phyloP scores from a whole-genome alignment of 106 monocot genomes.

The Chionographis japonica region DNA sequence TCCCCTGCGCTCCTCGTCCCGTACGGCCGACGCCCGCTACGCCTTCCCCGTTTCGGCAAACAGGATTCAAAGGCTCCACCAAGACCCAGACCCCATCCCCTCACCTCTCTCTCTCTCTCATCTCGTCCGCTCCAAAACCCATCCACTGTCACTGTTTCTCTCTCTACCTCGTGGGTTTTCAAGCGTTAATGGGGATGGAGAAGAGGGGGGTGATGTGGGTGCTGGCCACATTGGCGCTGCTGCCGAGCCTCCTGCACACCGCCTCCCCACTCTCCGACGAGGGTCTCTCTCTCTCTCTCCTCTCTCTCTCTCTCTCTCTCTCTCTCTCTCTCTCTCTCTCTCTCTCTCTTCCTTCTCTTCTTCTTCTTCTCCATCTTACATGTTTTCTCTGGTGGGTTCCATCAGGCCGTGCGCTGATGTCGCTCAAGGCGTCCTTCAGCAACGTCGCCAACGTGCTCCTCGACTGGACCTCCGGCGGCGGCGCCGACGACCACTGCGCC shows the following conservation, averaged over 20 bases:
- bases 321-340: background rate
- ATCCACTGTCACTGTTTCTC: background rate
- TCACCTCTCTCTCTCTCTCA: background rate
- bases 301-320: conserved; percentile 1
- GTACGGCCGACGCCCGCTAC: background rate
- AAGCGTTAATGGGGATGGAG: background rate
- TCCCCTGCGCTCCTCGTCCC: conserved; percentile 1
- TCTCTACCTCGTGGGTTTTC: background rate
- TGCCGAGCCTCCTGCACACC: conserved; percentile 4
- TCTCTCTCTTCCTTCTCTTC: background rate
- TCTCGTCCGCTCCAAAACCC: conserved; percentile 9
- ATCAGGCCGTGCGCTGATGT: conserved; percentile 47
- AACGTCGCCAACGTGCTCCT: conserved; percentile 64
- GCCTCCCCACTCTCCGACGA: conserved; percentile 34
- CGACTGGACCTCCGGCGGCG: conserved; percentile 47
- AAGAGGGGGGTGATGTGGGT: background rate
- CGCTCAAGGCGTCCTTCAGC: conserved; percentile 67
- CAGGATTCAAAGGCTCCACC: no score
- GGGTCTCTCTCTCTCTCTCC: conserved; percentile 10
- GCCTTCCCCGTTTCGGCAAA: conserved; percentile 1
- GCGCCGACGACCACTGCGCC: conserved; percentile 45
- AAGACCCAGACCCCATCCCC: background rate
- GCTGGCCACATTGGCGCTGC: conserved; percentile 12
- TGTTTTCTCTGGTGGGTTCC: background rate
- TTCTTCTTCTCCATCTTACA: background rate